Conservation (phyloP, 768 basidiomycete species). For the Lactarius vividus region DNA sequence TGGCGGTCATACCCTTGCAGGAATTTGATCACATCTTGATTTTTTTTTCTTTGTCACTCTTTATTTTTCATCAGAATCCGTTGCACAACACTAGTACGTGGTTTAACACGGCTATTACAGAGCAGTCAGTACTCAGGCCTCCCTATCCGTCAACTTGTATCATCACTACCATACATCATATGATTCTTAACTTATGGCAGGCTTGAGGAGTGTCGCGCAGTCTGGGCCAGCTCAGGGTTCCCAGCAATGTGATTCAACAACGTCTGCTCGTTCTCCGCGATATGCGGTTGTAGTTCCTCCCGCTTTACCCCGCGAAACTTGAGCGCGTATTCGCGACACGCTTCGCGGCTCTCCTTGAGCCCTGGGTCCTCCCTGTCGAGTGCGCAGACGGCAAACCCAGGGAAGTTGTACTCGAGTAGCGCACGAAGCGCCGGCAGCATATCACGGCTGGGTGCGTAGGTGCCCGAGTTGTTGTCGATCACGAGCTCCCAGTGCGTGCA, state of each 20-base stretch:
- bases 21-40: conserved; percentile 21
- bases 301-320: conserved; percentile 54
- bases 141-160: not conserved
- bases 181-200: not conserved
- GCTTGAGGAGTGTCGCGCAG: not conserved
- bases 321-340: conserved; percentile 64
- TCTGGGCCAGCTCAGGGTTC: not conserved
- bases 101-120: not conserved
- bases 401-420: conserved; percentile 72
- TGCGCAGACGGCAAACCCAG: conserved; percentile 55
- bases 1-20: conserved; percentile 24
- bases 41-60: not conserved
- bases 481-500: conserved; percentile 66
- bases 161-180: conserved; percentile 1
- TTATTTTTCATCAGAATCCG: conserved; percentile 7
- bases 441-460: conserved; percentile 69
- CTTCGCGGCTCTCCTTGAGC: conserved; percentile 57
- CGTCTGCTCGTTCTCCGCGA: conserved; percentile 51
- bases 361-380: conserved; percentile 54
- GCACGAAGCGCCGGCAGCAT: conserved; percentile 59
- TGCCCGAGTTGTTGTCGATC: conserved; percentile 85
- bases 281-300: conserved; percentile 66
- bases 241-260: conserved; percentile 37
- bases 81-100: not conserved
- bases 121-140: not conserved